Evolutionary conservation across 352 stramenopile species (phyloP), one percentile per base, ranked within the genome.

Genomic region (Lagenidium sp.): DNA sequence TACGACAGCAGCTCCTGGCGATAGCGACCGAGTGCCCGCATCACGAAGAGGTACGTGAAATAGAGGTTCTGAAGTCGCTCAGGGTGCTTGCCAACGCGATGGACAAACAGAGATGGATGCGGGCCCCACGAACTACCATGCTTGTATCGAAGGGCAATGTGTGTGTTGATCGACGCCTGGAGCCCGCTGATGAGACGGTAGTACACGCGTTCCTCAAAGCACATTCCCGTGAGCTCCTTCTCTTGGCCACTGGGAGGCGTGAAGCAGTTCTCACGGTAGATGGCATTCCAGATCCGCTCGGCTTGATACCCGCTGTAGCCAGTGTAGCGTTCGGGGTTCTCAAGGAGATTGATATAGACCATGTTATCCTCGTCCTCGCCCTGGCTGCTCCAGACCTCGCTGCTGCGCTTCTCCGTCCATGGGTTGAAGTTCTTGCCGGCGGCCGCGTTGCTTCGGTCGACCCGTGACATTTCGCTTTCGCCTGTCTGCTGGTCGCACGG

Each of bases 261-360:
- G 40, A 98, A 96, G 65, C 95, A 99, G 71, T 99, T 99, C 67
- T 99, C 96, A 43, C 97, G 59, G 61, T 99, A 99, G 47, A 99
- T 98, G 12, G 91, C 85, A 29, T 89, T 85, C 95, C 96, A 99
- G 41, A 98, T 96, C 42, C 96, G 87, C 41, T 75, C 62, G 4
- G 86, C 84, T 37, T 85, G 82, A 18, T 84, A 82, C 6, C 96
- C 96, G 43, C 95, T 96, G 60, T 98, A 98, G 18, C 95, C 95
- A 13, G 96, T 99, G 79, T 97, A 98, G n/a, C 85, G 73, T 71
- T 99, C 96, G 0, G 94, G 94, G 72, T 99, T 99, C 47, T 95
- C 69, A 12, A 96, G 61, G 24, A 99, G 59, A 63, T 99, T 98
- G 48, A 99, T 86, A 65, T 97, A 97, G 38, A 74, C 55, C 68